These are phyloP conservation scores for Kalmusia sp. DNA, from an alignment of 2,329 filamentous ascomycete species.

Conservation along the genomic window DNA sequence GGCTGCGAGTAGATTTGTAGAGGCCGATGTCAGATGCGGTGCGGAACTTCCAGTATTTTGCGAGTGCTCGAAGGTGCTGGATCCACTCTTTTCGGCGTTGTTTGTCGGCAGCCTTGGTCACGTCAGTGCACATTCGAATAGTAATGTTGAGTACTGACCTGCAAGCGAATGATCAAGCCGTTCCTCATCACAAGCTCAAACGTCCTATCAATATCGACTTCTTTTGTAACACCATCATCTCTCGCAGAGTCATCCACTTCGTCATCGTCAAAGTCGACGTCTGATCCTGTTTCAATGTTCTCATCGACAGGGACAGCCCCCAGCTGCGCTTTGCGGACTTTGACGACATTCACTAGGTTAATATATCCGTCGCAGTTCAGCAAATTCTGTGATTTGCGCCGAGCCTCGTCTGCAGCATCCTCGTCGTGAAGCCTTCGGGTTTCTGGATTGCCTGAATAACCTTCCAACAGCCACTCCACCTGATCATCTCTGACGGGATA, in stretches of 20 bases:
- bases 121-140: constrained; percentile 11
- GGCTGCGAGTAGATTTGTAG: constrained; percentile 62
- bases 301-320: constrained; percentile 62
- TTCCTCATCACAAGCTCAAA: constrained; percentile 70
- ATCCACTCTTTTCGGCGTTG: constrained; percentile 68
- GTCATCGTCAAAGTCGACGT: constrained; percentile 64
- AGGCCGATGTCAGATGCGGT: constrained; percentile 63
- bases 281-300: constrained; percentile 58
- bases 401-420: constrained; percentile 65
- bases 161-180: constrained; percentile 66
- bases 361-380: constrained; percentile 69
- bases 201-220: constrained; percentile 63
- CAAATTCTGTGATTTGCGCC: constrained; percentile 65
- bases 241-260: constrained; percentile 53
- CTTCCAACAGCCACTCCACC: constrained; percentile 63
- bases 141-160: constrained; percentile 46
- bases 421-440: constrained; percentile 60
- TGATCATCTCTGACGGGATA: constrained; percentile 62
- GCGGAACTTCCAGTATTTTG: constrained; percentile 68
- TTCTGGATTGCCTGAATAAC: constrained; percentile 49
- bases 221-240: constrained; percentile 61
- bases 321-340: constrained; percentile 62
- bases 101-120: constrained; percentile 58
- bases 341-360: constrained; percentile 63
- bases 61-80: constrained; percentile 61